These are phyloP conservation scores for Kokia cookei DNA, from an alignment of 441 rosid species.

Conservation along the genomic window DNA sequence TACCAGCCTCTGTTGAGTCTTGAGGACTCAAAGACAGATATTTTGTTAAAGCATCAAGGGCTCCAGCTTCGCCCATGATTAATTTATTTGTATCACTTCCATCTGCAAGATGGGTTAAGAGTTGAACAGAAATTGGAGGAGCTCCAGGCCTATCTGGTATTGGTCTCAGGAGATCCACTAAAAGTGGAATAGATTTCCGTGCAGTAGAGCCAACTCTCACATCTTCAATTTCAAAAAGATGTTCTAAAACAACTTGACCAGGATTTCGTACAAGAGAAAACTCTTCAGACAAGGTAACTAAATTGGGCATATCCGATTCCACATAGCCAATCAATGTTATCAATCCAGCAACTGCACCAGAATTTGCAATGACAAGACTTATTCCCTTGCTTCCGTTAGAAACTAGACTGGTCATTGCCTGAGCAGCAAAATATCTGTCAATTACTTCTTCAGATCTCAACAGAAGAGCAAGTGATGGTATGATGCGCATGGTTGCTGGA, in stretches of 20 bases:
- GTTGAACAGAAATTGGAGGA: slow-evolving; percentile 57
- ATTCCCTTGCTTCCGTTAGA: slow-evolving; percentile 54
- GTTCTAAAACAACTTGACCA: slow-evolving; percentile 62
- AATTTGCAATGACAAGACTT: slow-evolving; percentile 55
- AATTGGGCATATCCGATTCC: slow-evolving; percentile 51
- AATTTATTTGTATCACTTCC: slow-evolving; percentile 68
- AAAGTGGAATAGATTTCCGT: slow-evolving; percentile 74
- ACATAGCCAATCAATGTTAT: slow-evolving; percentile 54
- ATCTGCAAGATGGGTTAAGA: slow-evolving; percentile 59
- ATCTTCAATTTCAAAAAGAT: slow-evolving; percentile 75
- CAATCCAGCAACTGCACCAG: slow-evolving; percentile 66
- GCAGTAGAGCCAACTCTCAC: slow-evolving; percentile 71
- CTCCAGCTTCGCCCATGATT: slow-evolving; percentile 83
- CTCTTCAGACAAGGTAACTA: slow-evolving; percentile 63
- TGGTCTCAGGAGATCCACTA: slow-evolving; percentile 91
- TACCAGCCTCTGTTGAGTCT: slow-evolving; percentile 64
- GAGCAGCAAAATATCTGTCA: slow-evolving; percentile 76
- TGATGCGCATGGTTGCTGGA: slow-evolving; percentile 48
- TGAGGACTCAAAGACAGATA: slow-evolving; percentile 77
- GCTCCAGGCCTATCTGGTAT: slow-evolving; percentile 84
- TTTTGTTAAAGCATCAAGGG: slow-evolving; percentile 67
- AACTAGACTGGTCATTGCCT: slow-evolving; percentile 73
- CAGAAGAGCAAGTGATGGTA: slow-evolving; percentile 65
- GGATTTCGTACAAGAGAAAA: slow-evolving; percentile 54
- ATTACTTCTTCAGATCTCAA: slow-evolving; percentile 73